Evolutionary conservation across 1,139 yeast genomes (phyloP).

Genomic region (Diutina siamensis): DNA sequence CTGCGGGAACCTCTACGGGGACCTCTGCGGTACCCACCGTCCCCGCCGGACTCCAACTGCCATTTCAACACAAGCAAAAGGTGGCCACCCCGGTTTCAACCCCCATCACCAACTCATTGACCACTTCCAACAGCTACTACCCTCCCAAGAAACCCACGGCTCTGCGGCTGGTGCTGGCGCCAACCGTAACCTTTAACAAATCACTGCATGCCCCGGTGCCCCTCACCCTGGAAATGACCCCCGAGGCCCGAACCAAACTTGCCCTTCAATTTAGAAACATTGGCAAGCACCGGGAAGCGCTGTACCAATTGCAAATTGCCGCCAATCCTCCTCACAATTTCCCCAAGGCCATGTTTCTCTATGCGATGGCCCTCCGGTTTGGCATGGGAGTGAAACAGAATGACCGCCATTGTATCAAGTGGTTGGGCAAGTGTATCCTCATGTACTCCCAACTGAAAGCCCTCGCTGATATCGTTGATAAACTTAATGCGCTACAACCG

Average conservation of each 20-base stretch:
- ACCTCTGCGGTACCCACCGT: no score
- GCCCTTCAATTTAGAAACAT: conserved; percentile 45
- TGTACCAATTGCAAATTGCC: conserved; percentile 55
- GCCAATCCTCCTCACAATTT: conserved; percentile 49
- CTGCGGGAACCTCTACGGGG: background rate
- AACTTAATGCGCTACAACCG: conserved; percentile 18
- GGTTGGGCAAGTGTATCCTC: conserved; percentile 41
- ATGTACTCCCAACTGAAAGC: conserved; percentile 8
- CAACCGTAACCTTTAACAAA: background rate
- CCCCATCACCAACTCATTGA: no score
- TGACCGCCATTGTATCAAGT: conserved; percentile 42
- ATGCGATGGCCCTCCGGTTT: conserved; percentile 55
- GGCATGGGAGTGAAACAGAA: conserved; percentile 66
- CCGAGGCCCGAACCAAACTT: conserved; percentile 35
- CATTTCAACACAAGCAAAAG: background rate
- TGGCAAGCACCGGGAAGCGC: conserved; percentile 58
- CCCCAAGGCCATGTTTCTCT: conserved; percentile 52
- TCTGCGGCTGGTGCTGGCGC: background rate
- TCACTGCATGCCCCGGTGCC: no score
- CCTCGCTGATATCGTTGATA: conserved; percentile 12
- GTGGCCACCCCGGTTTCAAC: no score
- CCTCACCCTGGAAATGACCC: conserved; percentile 8
- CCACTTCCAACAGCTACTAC: background rate
- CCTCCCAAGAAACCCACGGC: background rate
- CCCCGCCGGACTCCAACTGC: conserved; percentile 2